phyloP scores from a whole-genome alignment of 1,139 yeast genomes.

The Hemisphaericaspora lyxosophila region DNA sequence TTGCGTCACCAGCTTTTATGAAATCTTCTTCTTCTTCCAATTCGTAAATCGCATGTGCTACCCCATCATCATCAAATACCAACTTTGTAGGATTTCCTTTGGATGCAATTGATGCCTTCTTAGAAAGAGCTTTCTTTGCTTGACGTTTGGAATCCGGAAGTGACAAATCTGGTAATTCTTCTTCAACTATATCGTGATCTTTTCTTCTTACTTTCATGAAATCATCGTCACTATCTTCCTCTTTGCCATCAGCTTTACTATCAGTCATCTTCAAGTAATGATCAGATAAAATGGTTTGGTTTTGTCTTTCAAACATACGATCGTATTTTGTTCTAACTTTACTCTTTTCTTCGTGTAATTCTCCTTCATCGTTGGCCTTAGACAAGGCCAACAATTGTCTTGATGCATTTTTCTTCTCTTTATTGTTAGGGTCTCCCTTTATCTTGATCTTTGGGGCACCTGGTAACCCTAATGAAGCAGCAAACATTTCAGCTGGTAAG shows the following conservation, averaged over 20 bases:
- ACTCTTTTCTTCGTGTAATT: conserved; percentile 36
- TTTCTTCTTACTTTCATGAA: conserved; percentile 77
- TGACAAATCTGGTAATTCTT: conserved; percentile 58
- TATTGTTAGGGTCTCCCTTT: conserved; percentile 47
- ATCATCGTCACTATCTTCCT: conserved; percentile 51
- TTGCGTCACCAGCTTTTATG: conserved; percentile 72
- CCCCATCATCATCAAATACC: conserved; percentile 91
- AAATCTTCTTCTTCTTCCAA: conserved; percentile 89
- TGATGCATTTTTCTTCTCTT: conserved; percentile 80
- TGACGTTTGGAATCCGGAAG: conserved; percentile 80
- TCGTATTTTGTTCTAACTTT: conserved; percentile 86
- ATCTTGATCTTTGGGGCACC: conserved; percentile 94
- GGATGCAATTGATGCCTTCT: conserved; percentile 67
- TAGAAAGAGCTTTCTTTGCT: conserved; percentile 84
- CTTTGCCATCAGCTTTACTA: conserved; percentile 27
- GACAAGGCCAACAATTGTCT: conserved; percentile 61
- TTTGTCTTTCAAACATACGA: conserved; percentile 92
- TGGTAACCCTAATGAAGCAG: conserved; percentile 86
- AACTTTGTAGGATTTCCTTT: conserved; percentile 76
- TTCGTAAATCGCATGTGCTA: conserved; percentile 87
- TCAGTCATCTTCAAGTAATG: conserved; percentile 75
- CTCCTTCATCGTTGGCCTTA: conserved; percentile 69
- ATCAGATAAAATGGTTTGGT: conserved; percentile 88
- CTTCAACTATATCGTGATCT: conserved; percentile 68
- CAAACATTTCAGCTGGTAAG: conserved; percentile 79